Percentiles rank a stretch among this genome's conserved stretches.
These are phyloP conservation scores for Helminthosporium solani DNA, from an alignment of 2,329 filamentous ascomycete genomes.

Conservation along the genomic window DNA sequence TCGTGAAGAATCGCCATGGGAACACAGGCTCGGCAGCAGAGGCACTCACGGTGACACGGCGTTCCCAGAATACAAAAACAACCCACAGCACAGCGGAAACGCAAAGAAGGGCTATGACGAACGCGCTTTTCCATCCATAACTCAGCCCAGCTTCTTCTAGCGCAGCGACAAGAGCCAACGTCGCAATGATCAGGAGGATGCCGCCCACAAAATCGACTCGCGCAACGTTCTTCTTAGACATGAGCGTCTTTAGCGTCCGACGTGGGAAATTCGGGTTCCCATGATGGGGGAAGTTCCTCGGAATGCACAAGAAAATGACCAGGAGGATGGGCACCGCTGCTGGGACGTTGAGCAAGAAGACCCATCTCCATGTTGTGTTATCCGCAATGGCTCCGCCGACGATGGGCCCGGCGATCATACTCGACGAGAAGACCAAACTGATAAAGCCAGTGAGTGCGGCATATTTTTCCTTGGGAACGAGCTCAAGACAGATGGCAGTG, in stretches of 20 bases:
- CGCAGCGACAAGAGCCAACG: constrained; percentile 3
- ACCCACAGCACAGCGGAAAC: constrained; percentile 10
- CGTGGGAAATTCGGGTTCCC: neutral
- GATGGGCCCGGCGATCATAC: constrained; percentile 37
- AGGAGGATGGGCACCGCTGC: neutral
- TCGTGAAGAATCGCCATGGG: constrained; percentile 10
- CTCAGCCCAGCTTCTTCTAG: constrained; percentile 4
- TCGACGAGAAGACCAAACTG: constrained; percentile 11
- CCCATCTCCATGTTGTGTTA: constrained; percentile 39
- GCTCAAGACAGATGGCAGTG: neutral
- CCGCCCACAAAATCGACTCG: constrained; percentile 9
- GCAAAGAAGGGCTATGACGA: constrained; percentile 1
- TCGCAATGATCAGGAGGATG: constrained; percentile 1
- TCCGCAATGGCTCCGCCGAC: constrained; percentile 42
- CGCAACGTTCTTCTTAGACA: neutral
- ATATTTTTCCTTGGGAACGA: neutral
- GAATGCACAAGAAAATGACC: neutral
- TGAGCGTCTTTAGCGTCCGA: neutral
- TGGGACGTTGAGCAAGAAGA: constrained; percentile 9
- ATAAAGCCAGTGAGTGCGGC: neutral
- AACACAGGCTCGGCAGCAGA: constrained; percentile 7
- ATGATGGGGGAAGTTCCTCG: constrained; percentile 1
- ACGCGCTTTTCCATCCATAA: constrained; percentile 5
- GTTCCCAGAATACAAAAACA: constrained; percentile 4
- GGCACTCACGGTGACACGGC: neutral